These are phyloP conservation scores for Nidularia sp. DNA, from an alignment of 768 basidiomycete genomes.

Conservation along the genomic window DNA sequence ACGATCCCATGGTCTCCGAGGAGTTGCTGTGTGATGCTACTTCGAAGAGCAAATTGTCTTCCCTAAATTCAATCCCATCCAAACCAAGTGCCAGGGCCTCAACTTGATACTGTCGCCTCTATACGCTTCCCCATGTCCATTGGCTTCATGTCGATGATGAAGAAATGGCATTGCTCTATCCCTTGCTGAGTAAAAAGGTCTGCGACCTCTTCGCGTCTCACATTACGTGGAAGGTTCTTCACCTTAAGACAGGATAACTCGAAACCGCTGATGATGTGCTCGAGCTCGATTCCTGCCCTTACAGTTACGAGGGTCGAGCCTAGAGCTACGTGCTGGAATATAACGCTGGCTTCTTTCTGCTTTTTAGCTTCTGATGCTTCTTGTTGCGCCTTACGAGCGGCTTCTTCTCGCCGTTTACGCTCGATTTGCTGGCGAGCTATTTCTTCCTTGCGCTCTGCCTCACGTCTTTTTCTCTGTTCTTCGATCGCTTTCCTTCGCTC, in stretches of 20 bases:
- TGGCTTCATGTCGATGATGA: constrained; percentile 25
- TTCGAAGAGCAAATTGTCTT: constrained; percentile 37
- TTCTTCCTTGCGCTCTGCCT: not conserved
- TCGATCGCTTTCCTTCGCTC: not conserved
- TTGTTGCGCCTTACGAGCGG: constrained; percentile 2
- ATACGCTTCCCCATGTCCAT: constrained; percentile 16
- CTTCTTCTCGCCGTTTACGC: not conserved
- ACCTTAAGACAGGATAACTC: constrained; percentile 47
- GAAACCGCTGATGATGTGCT: constrained; percentile 41
- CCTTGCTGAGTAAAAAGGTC: constrained; percentile 41
- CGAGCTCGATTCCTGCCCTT: constrained; percentile 44
- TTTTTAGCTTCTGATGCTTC: constrained; percentile 4
- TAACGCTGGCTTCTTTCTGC: constrained; percentile 36
- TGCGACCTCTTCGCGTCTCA: constrained; percentile 32
- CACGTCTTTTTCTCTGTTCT: not conserved
- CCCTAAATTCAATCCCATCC: constrained; percentile 45
- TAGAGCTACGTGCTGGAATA: constrained; percentile 37
- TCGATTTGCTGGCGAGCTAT: not conserved
- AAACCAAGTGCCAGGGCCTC: constrained; percentile 35
- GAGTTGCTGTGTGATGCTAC: constrained; percentile 29
- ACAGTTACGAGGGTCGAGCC: constrained; percentile 47
- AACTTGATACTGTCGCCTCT: constrained; percentile 41
- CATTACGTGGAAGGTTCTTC: constrained; percentile 37
- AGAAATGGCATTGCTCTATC: constrained; percentile 24
- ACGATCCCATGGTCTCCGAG: constrained; percentile 36